Conservation (phyloP, 768 basidiomycete genomes). For the Auriculariales sp. region DNA sequence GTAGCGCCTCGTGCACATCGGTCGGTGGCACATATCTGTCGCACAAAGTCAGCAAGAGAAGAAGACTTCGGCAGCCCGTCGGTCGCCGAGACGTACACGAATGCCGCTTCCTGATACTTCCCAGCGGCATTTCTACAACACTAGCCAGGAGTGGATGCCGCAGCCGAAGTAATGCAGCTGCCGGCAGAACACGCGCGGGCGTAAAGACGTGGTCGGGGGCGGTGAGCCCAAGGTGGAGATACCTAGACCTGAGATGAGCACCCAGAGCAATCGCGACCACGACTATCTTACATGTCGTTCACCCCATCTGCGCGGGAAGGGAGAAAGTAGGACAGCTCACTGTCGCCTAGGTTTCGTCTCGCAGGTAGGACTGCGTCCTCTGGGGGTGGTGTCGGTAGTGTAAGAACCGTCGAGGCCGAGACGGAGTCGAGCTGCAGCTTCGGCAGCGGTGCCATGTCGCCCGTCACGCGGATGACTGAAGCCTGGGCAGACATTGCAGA, state of each 20-base stretch:
- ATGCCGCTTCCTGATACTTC: background rate
- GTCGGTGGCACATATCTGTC: constrained; percentile 33
- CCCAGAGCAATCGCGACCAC: background rate
- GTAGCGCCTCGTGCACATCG: constrained; percentile 29
- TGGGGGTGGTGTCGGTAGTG: background rate
- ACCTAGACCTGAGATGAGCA: constrained; percentile 32
- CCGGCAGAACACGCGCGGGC: constrained; percentile 33
- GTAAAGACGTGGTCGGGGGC: constrained; percentile 29
- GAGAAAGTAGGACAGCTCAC: constrained; percentile 66
- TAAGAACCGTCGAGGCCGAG: background rate
- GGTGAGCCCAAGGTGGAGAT: constrained; percentile 57
- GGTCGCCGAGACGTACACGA: too few relatives aligned
- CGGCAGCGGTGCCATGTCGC: background rate
- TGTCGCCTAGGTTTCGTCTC: constrained; percentile 38
- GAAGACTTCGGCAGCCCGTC: background rate
- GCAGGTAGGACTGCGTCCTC: background rate
- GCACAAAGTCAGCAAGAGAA: background rate
- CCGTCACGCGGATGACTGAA: too few relatives aligned
- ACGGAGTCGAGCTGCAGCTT: background rate
- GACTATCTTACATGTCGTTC: constrained; percentile 61
- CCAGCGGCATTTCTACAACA: constrained; percentile 32
- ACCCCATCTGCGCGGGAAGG: constrained; percentile 68
- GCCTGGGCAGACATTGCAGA: too few relatives aligned
- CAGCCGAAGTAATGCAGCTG: constrained; percentile 59
- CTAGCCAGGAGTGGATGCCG: constrained; percentile 64